Evolutionary conservation across 2,329 filamentous ascomycete genomes (phyloP).

Genomic region (Cryphonectria parasitica): DNA sequence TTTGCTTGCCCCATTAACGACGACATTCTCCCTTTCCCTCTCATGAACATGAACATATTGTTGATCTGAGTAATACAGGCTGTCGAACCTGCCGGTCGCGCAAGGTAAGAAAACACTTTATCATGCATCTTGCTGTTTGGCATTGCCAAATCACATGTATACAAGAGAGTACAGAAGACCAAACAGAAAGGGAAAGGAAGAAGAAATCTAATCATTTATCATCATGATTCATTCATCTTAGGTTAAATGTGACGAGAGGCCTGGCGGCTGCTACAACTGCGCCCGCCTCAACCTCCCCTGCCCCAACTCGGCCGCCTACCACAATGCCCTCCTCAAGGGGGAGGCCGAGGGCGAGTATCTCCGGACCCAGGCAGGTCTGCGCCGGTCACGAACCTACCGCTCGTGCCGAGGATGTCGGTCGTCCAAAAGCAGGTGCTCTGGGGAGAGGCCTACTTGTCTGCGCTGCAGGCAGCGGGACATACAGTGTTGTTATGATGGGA

Average conservation of each 20-base stretch:
- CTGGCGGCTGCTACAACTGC: slow-evolving; percentile 26
- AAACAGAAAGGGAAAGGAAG: no score
- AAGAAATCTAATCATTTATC: background rate
- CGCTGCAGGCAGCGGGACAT: slow-evolving; percentile 27
- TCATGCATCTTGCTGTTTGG: background rate
- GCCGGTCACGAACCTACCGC: slow-evolving; percentile 29
- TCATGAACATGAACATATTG: background rate
- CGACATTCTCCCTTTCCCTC: no score
- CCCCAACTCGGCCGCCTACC: slow-evolving; percentile 22
- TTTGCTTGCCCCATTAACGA: no score
- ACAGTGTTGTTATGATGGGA: slow-evolving; percentile 30
- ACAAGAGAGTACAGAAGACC: background rate
- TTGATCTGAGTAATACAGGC: background rate
- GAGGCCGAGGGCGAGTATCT: slow-evolving; percentile 19
- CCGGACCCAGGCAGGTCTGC: slow-evolving; percentile 26
- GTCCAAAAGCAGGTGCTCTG: slow-evolving; percentile 30
- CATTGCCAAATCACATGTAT: background rate
- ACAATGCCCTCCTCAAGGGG: slow-evolving; percentile 10
- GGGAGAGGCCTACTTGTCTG: slow-evolving; percentile 27
- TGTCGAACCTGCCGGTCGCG: slow-evolving; percentile 16
- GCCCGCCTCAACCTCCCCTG: slow-evolving; percentile 27
- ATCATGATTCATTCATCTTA: slow-evolving; percentile 16
- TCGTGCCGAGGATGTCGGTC: slow-evolving; percentile 28
- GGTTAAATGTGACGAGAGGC: slow-evolving; percentile 31
- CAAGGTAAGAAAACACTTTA: slow-evolving; percentile 8